Conservation (phyloP, 805 yeast genomes). For the Candida pini region DNA sequence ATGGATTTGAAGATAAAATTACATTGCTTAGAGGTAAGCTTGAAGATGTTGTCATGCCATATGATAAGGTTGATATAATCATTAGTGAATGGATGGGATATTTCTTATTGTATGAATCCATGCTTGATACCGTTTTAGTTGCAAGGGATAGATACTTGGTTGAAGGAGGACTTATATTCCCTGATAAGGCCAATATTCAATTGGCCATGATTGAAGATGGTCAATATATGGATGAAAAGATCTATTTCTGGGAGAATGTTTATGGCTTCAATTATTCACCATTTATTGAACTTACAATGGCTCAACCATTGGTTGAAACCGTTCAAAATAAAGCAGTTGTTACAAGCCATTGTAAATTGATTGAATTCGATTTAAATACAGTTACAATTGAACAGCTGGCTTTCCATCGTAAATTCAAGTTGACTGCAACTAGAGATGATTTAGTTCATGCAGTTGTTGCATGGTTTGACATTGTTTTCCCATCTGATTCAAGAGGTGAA, state of each 20-base stretch:
- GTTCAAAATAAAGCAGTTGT: conserved; percentile 71
- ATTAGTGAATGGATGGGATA: conserved; percentile 99
- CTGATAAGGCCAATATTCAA: conserved; percentile 86
- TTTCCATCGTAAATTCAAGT: conserved; percentile 62
- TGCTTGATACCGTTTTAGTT: conserved; percentile 91
- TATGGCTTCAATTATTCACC: conserved; percentile 96
- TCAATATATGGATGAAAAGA: conserved; percentile 84
- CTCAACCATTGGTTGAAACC: conserved; percentile 94
- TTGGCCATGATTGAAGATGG: conserved; percentile 92
- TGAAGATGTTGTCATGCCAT: conserved; percentile 88
- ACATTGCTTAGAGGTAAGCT: conserved; percentile 87
- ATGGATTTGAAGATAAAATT: conserved; percentile 81
- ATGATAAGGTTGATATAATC: conserved; percentile 85
- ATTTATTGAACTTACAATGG: conserved; percentile 77
- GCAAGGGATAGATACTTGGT: conserved; percentile 89
- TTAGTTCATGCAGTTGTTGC: conserved; percentile 82
- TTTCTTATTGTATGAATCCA: conserved; percentile 89
- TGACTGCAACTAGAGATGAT: conserved; percentile 75
- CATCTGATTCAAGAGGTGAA: conserved; percentile 46
- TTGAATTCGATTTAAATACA: conserved; percentile 86
- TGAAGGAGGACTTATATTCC: conserved; percentile 86
- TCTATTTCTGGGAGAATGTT: conserved; percentile 93
- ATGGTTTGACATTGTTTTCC: conserved; percentile 95
- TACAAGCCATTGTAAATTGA: conserved; percentile 65
- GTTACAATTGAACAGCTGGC: conserved; percentile 78